phyloP scores from a whole-genome alignment of 2,329 filamentous ascomycete species.

The Cladosporium sp. region DNA sequence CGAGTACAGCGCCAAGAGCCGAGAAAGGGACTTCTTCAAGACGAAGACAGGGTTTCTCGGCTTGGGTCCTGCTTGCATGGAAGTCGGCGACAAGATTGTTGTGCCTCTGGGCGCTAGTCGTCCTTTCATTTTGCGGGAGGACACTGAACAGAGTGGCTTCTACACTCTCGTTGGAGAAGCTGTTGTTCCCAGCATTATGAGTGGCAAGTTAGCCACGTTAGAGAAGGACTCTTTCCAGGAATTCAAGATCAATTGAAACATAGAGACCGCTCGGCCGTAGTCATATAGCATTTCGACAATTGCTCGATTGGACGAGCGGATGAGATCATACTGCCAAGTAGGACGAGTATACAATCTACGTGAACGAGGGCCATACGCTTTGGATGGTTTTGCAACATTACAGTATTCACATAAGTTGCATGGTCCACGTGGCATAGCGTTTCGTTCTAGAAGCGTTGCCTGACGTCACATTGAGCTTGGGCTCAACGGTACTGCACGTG shows the following conservation, averaged over 20 bases:
- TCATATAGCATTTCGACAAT: no score
- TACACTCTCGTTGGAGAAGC: conserved; percentile 16
- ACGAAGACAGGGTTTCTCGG: conserved; percentile 20
- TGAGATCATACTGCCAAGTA: no score
- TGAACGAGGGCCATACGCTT: no score
- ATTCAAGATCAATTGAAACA: not conserved
- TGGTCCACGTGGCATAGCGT: no score
- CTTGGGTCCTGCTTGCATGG: conserved; percentile 15
- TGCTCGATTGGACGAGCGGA: no score
- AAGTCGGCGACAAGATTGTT: conserved; percentile 14
- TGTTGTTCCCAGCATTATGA: conserved; percentile 15
- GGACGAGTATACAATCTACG: no score
- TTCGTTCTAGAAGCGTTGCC: not conserved
- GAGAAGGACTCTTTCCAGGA: not conserved
- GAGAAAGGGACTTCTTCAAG: conserved; percentile 21
- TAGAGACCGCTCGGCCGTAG: not conserved
- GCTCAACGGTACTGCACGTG: not conserved
- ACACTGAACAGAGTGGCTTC: not conserved
- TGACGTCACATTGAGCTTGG: not conserved
- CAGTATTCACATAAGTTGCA: no score
- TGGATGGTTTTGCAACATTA: no score
- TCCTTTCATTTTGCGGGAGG: conserved; percentile 13
- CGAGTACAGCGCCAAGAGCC: conserved; percentile 13
- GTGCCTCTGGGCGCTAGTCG: conserved; percentile 14
- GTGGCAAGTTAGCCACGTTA: conserved; percentile 2